Conservation (phyloP, 2,329 filamentous ascomycete genomes). For the Beauveria sp. region DNA sequence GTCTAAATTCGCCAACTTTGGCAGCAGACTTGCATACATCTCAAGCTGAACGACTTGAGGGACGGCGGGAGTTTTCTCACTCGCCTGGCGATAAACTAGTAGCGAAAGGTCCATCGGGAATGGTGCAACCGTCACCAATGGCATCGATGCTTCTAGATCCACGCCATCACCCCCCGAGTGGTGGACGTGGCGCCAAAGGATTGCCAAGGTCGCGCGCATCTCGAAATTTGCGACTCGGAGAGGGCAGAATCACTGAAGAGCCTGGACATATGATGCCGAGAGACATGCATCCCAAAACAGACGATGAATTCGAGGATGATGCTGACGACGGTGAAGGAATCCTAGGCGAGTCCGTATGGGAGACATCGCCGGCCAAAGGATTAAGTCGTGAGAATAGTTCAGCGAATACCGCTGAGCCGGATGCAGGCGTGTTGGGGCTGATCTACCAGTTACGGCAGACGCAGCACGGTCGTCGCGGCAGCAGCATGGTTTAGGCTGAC, state of each 20-base stretch:
- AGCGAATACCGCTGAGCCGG: slow-evolving; percentile 36
- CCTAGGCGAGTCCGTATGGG: slow-evolving; percentile 53
- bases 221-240: slow-evolving; percentile 38
- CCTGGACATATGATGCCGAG: slow-evolving; percentile 39
- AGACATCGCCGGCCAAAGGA: slow-evolving; percentile 45
- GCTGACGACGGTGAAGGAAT: slow-evolving; percentile 40
- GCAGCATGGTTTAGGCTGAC: slow-evolving; percentile 25
- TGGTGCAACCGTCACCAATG: slow-evolving; percentile 56
- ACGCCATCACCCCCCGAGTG: slow-evolving; percentile 59
- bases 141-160: slow-evolving; percentile 67
- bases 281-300: slow-evolving; percentile 42
- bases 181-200: slow-evolving; percentile 37
- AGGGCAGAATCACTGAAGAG: slow-evolving; percentile 48
- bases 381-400: slow-evolving; percentile 46
- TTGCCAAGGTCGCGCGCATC: slow-evolving; percentile 38
- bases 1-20: slow-evolving; percentile 54
- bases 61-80: background rate
- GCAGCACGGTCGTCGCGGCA: slow-evolving; percentile 40
- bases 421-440: slow-evolving; percentile 48
- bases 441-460: slow-evolving; percentile 53
- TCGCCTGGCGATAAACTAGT: slow-evolving; percentile 3
- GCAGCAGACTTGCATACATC: slow-evolving; percentile 49
- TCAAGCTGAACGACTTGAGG: slow-evolving; percentile 30
- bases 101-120: slow-evolving; percentile 20
- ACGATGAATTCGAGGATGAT: slow-evolving; percentile 46